Base-by-base conservation (phyloP, 257 asterid genomes). In the Solanum pimpinellifolium region DNA sequence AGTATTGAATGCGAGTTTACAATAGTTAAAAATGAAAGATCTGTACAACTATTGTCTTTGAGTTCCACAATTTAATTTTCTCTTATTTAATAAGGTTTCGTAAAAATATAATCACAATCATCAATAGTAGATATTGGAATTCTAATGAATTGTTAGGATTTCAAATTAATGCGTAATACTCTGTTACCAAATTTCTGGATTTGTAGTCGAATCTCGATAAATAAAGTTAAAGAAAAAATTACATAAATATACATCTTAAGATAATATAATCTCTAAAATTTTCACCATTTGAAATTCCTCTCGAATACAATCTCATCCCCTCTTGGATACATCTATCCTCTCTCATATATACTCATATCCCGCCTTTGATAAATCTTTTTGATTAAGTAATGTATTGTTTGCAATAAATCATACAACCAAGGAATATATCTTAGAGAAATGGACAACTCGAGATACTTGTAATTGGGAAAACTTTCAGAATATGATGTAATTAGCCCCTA, bases 231-330 rank as follows among this genome's bases (percentile, higher is more conserved):
- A 10, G 62, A 0, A 56, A 56, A 56, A 18, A 56, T 56, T 56
- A 18, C n/a, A 52, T 52, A 52, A 18, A 52, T 56, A 0, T 0
- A 56, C 1, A 52, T 18, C n/a, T 52, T 0, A 18, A 56, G n/a
- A 18, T 56, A 56, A 7, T 56, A 56, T 56, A 56, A 56, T 56
- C 0, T 18, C 65, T 56, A 56, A 56, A 18, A 18, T 2, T 2
- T 7, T 52, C 0, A 56, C 4, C n/a, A 0, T 56, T 56, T 56
- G 3, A 56, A 52, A 25, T 25, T 25, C 25, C 23, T 52, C 10
- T 16, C 4, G 9, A 3, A 6, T 52, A 52, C n/a, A 52, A 16
- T 2, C 10, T 1, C 20, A 2, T 52, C n/a, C n/a, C 2, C 62
- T 52, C 62, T 52, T 52, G 23, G 23, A 52, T 52, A 52, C 23